phyloP scores from a whole-genome alignment of 2,329 filamentous ascomycete genomes.

The Phoma sp. region DNA sequence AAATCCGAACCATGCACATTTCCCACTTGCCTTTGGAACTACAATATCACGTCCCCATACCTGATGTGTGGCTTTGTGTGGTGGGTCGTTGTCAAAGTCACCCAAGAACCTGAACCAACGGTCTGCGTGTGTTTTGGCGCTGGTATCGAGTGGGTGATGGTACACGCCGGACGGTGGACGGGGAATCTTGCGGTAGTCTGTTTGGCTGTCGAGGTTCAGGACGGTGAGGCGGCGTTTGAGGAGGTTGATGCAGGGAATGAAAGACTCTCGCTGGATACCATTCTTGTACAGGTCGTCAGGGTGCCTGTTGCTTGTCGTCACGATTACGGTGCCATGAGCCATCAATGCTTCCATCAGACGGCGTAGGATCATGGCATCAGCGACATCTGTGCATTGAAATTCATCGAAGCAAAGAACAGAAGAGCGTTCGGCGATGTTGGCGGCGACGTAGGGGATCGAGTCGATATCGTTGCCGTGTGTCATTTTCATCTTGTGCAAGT shows the following conservation, averaged over 20 bases:
- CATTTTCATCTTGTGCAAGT: constrained; percentile 90
- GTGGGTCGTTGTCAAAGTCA: constrained; percentile 75
- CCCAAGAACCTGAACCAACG: constrained; percentile 97
- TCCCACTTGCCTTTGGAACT: constrained; percentile 86
- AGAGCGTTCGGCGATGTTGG: constrained; percentile 85
- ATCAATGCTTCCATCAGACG: constrained; percentile 88
- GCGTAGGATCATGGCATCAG: constrained; percentile 96
- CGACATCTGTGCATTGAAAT: constrained; percentile 98
- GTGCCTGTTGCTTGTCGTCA: constrained; percentile 96
- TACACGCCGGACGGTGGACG: constrained; percentile 93
- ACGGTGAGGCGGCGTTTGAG: constrained; percentile 84
- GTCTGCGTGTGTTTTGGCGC: constrained; percentile 80
- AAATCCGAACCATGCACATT: constrained; percentile 90
- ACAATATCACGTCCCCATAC: constrained; percentile 93
- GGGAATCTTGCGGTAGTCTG: constrained; percentile 96
- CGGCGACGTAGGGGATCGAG: constrained; percentile 87
- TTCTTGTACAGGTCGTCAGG: constrained; percentile 98
- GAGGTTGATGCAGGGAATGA: constrained; percentile 92
- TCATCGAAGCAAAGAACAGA: constrained; percentile 97
- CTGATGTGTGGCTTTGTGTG: constrained; percentile 77
- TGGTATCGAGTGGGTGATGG: constrained; percentile 81
- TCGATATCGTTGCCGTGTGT: constrained; percentile 88
- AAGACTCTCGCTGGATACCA: constrained; percentile 93
- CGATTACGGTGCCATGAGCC: constrained; percentile 94
- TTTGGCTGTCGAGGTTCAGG: constrained; percentile 92